Conservation (phyloP, 495 filamentous ascomycete genomes). For the Hyaloscypha bicolor region DNA sequence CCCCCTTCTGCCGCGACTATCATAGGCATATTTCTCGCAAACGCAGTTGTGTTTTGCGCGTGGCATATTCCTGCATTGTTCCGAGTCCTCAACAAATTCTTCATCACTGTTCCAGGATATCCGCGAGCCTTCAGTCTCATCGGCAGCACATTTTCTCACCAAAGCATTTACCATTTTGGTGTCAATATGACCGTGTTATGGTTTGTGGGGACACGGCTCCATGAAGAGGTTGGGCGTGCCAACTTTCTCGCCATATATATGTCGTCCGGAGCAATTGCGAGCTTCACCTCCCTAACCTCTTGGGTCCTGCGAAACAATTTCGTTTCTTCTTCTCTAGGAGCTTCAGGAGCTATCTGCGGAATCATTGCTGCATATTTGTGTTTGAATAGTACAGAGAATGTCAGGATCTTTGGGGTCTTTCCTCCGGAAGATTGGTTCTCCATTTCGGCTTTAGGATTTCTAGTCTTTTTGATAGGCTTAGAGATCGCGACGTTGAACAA, state of each 20-base stretch:
- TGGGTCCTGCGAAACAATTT: slow-evolving; percentile 58
- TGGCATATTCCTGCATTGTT: slow-evolving; percentile 75
- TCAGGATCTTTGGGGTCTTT: slow-evolving; percentile 50
- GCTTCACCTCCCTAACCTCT: slow-evolving; percentile 60
- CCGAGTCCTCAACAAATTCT: slow-evolving; percentile 76
- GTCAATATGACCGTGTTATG: slow-evolving; percentile 68
- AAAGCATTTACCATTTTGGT: slow-evolving; percentile 62
- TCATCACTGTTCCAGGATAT: slow-evolving; percentile 70
- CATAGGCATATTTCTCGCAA: slow-evolving; percentile 63
- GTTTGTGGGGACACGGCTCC: slow-evolving; percentile 56
- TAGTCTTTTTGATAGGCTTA: slow-evolving; percentile 46
- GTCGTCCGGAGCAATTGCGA: slow-evolving; percentile 64
- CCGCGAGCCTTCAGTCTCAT: slow-evolving; percentile 67
- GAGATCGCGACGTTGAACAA: slow-evolving; percentile 50
- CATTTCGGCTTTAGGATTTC: slow-evolving; percentile 51
- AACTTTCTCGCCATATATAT: slow-evolving; percentile 82
- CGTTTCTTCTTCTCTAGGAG: slow-evolving; percentile 62
- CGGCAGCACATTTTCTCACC: slow-evolving; percentile 79
- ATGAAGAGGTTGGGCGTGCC: slow-evolving; percentile 86
- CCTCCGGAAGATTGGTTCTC: slow-evolving; percentile 52
- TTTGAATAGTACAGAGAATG: slow-evolving; percentile 56
- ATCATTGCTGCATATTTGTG: slow-evolving; percentile 69
- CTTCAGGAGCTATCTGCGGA: slow-evolving; percentile 72
- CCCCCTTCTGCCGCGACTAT: slow-evolving; percentile 82
- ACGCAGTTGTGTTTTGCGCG: slow-evolving; percentile 58